Evolutionary conservation across 129 eudicot genomes (phyloP).

Genomic region (Lactuca saligna): DNA sequence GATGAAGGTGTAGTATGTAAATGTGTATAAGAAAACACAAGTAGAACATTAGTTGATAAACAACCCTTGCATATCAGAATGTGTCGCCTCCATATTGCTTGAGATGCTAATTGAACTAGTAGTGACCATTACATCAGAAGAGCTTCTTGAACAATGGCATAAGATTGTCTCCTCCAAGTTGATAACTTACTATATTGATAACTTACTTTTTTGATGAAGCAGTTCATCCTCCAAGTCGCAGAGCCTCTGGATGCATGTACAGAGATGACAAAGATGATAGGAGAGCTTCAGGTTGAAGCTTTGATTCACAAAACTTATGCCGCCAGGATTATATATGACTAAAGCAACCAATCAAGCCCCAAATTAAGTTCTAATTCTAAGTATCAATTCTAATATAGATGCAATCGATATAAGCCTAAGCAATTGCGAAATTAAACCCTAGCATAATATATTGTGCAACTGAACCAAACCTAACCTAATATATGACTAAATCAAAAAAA

Average conservation of each 20-base stretch:
- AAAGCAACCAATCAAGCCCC: no score
- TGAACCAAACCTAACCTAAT: no score
- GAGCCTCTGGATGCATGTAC: slow-evolving; percentile 70
- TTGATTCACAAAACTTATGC: slow-evolving; percentile 99
- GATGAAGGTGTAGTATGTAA: slow-evolving; percentile 28
- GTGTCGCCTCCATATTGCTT: slow-evolving; percentile 48
- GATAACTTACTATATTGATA: slow-evolving; percentile 20
- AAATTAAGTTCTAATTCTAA: no score
- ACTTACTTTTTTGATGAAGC: slow-evolving; percentile 90
- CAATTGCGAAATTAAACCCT: no score
- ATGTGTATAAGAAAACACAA: no score
- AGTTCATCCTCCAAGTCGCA: slow-evolving; percentile 94
- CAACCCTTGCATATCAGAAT: no score
- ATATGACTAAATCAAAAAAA: no score
- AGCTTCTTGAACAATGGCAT: slow-evolving; percentile 96
- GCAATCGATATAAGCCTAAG: no score
- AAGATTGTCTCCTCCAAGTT: slow-evolving; percentile 81
- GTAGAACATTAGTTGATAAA: no score
- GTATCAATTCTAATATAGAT: no score
- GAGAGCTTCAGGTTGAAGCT: slow-evolving; percentile 98
- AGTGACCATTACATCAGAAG: slow-evolving; percentile 76
- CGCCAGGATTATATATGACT: slow-evolving; percentile 64
- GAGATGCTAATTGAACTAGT: slow-evolving; percentile 92
- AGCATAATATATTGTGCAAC: no score
- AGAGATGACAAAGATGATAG: slow-evolving; percentile 52